These are phyloP conservation scores for Onygena corvina DNA, from an alignment of 2,329 filamentous ascomycete genomes.

Conservation along the genomic window DNA sequence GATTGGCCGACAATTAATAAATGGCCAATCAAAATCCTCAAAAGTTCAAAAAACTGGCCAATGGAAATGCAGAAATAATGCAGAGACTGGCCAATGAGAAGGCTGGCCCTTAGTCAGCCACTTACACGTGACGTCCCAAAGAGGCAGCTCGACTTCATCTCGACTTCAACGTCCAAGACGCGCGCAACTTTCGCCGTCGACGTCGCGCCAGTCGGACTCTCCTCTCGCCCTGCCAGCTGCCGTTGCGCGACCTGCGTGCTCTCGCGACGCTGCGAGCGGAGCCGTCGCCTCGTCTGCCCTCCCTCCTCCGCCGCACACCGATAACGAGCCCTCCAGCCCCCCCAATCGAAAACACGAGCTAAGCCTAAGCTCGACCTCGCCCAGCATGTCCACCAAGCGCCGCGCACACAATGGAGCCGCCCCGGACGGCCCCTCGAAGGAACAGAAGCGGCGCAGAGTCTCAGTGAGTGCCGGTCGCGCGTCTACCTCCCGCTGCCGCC, in stretches of 20 bases:
- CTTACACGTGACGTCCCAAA: neutral
- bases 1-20: neutral
- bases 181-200: neutral
- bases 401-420: constrained; percentile 39
- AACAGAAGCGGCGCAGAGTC: constrained; percentile 15
- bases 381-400: constrained; percentile 21
- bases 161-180: neutral
- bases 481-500: too few relatives aligned
- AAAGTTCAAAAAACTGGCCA: neutral
- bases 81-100: neutral
- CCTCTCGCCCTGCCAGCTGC: neutral
- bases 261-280: constrained; percentile 1
- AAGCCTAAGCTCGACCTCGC: constrained; percentile 9
- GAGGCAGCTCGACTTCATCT: neutral
- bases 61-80: neutral
- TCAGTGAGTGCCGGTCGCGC: constrained; percentile 15
- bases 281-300: neutral
- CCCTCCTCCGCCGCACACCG: neutral
- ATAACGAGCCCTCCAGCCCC: constrained; percentile 4
- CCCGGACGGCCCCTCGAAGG: constrained; percentile 12
- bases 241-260: neutral
- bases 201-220: neutral
- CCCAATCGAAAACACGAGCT: constrained; percentile 8
- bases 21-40: neutral
- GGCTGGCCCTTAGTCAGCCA: neutral